Conservation (phyloP, 140 eudicot genomes). For the Cichorium intybus region DNA sequence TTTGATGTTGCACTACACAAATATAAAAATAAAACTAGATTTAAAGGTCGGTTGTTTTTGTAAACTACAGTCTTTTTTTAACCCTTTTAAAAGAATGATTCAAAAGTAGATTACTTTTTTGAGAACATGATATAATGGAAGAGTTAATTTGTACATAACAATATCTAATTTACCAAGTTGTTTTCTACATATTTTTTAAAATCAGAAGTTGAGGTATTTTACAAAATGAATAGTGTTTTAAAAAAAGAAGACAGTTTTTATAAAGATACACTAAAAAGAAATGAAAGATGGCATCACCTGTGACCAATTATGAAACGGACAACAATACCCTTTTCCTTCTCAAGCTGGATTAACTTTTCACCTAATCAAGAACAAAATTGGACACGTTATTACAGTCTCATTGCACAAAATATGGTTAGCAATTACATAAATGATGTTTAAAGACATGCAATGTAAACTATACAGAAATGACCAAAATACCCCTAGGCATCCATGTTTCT, state of each 20-base stretch:
- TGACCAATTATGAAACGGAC: constrained; percentile 84
- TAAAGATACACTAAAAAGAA: not conserved
- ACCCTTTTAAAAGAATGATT: not conserved
- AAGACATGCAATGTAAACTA: constrained; percentile 3
- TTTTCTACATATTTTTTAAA: not conserved
- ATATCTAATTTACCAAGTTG: not conserved
- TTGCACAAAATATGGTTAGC: constrained; percentile 2
- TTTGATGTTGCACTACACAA: constrained; percentile 63
- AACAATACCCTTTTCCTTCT: constrained; percentile 72
- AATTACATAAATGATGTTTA: not conserved
- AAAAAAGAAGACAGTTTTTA: not conserved
- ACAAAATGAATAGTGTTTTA: not conserved
- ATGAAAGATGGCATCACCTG: constrained; percentile 38
- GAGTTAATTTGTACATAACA: not conserved
- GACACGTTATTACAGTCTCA: constrained; percentile 1
- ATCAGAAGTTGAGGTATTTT: not conserved
- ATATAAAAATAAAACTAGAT: not conserved
- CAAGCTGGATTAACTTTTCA: constrained; percentile 50
- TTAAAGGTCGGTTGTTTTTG: too few species aligned
- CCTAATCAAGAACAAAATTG: constrained; percentile 33
- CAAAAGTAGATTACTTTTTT: not conserved
- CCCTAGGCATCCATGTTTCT: constrained; percentile 89
- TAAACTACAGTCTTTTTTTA: too few species aligned
- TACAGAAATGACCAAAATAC: constrained; percentile 20
- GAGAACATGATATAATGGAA: not conserved